These are phyloP conservation scores for Coniophora puteana DNA, from an alignment of 1,284 basidiomycete species.

Conservation along the genomic window DNA sequence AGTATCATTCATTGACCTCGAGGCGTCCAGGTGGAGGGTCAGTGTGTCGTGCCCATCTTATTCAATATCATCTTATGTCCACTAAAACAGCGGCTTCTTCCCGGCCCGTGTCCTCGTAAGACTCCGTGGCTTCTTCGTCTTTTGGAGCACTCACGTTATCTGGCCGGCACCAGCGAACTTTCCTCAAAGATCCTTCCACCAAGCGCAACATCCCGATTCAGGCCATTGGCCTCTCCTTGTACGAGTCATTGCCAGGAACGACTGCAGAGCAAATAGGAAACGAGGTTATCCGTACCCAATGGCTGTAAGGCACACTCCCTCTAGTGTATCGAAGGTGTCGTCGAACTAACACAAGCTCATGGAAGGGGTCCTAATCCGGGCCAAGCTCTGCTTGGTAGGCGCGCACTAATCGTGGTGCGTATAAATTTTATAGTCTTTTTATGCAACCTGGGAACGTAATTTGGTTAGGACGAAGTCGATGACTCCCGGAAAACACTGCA, in stretches of 20 bases:
- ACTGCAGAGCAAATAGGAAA: slow-evolving; percentile 77
- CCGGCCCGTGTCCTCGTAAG: slow-evolving; percentile 86
- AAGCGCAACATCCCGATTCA: slow-evolving; percentile 86
- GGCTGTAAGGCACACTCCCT: slow-evolving; percentile 62
- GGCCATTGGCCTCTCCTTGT: slow-evolving; percentile 91
- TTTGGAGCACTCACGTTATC: slow-evolving; percentile 6
- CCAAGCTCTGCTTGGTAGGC: slow-evolving; percentile 73
- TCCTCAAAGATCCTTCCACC: slow-evolving; percentile 70
- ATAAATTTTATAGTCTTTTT: slow-evolving; percentile 10
- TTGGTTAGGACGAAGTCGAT: slow-evolving; percentile 90
- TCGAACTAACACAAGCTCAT: slow-evolving; percentile 9
- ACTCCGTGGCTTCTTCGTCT: slow-evolving; percentile 7
- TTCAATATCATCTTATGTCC: slow-evolving; percentile 11
- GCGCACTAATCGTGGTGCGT: slow-evolving; percentile 81
- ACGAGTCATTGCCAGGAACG: slow-evolving; percentile 79
- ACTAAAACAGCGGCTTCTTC: slow-evolving; percentile 76
- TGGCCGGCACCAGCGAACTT: slow-evolving; percentile 60
- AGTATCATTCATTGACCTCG: slow-evolving; percentile 4
- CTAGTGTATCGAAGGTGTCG: slow-evolving; percentile 17
- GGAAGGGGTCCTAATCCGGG: slow-evolving; percentile 58
- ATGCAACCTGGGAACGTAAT: slow-evolving; percentile 5
- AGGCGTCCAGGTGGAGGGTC: slow-evolving; percentile 66
- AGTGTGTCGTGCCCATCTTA: slow-evolving; percentile 29
- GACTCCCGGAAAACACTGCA: slow-evolving; percentile 89
- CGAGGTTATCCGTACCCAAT: slow-evolving; percentile 89